A percentile compares a stretch with the other conserved stretches of the same genome.
These are phyloP conservation scores for Hygrophorus pudorinus DNA, from an alignment of 768 basidiomycete species.

Conservation along the genomic window DNA sequence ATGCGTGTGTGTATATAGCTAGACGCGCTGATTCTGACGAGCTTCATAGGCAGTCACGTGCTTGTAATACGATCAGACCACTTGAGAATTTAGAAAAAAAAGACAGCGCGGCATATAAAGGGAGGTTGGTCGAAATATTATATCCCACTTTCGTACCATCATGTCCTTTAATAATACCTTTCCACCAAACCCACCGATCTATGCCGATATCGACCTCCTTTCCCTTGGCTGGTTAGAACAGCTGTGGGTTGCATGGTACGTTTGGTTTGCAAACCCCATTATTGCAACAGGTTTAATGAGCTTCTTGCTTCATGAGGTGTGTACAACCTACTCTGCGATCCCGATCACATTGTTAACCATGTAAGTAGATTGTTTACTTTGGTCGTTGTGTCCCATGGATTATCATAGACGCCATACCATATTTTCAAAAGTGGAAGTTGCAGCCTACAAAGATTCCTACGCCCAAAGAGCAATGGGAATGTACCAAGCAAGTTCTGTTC, in stretches of 20 bases:
- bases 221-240: conserved; percentile 64
- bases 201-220: conserved; percentile 47
- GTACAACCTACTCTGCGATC: conserved; percentile 16
- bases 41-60: too few relatives aligned
- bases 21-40: too few relatives aligned
- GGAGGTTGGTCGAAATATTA: too few relatives aligned
- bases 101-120: too few relatives aligned
- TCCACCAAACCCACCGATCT: conserved; percentile 25
- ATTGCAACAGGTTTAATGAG: conserved; percentile 91
- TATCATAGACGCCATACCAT: conserved; percentile 88
- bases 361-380: conserved; percentile 81
- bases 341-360: not conserved
- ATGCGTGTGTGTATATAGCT: too few relatives aligned
- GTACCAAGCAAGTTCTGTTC: conserved; percentile 87
- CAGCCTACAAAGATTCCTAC: conserved; percentile 83
- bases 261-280: conserved; percentile 78
- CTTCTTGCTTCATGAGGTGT: conserved; percentile 88
- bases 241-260: conserved; percentile 80
- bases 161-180: conserved; percentile 1
- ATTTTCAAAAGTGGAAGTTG: conserved; percentile 90
- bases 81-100: too few relatives aligned
- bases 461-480: conserved; percentile 81
- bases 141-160: not conserved
- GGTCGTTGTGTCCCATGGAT: conserved; percentile 94
- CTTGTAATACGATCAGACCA: too few relatives aligned